phyloP scores from a whole-genome alignment of 1,139 yeast genomes.

The Sugiyamaella novakii region DNA sequence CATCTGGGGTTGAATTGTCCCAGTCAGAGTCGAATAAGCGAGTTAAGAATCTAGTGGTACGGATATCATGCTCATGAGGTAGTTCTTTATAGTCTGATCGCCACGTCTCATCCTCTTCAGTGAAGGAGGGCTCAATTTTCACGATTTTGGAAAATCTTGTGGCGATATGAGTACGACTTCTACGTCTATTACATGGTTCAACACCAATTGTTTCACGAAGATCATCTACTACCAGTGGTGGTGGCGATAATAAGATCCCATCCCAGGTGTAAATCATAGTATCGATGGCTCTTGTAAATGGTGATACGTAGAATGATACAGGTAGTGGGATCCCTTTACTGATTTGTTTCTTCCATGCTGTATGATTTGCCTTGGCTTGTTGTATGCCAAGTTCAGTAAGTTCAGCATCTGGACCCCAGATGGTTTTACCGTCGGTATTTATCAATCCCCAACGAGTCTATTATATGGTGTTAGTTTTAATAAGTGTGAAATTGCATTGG shows the following conservation, averaged over 20 bases:
- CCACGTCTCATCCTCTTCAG: slow-evolving; percentile 49
- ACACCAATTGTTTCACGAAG: slow-evolving; percentile 69
- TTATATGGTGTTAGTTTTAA: no score
- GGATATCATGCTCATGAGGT: slow-evolving; percentile 51
- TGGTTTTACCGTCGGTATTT: slow-evolving; percentile 53
- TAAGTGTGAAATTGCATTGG: no score
- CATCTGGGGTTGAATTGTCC: slow-evolving; percentile 30
- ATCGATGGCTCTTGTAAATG: slow-evolving; percentile 62
- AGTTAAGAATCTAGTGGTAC: slow-evolving; percentile 55
- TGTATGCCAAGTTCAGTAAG: slow-evolving; percentile 61
- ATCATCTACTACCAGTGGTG: slow-evolving; percentile 54
- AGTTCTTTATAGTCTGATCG: slow-evolving; percentile 49
- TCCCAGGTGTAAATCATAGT: slow-evolving; percentile 65
- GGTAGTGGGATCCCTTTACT: slow-evolving; percentile 58
- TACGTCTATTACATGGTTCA: slow-evolving; percentile 67
- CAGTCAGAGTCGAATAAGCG: slow-evolving; percentile 44
- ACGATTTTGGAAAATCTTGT: slow-evolving; percentile 47
- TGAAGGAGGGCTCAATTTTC: slow-evolving; percentile 37
- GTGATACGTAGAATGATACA: slow-evolving; percentile 58
- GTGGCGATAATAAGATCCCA: slow-evolving; percentile 38
- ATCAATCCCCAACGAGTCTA: slow-evolving; percentile 23
- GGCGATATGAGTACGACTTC: slow-evolving; percentile 45
- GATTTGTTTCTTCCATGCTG: slow-evolving; percentile 50
- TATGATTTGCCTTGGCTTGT: slow-evolving; percentile 52
- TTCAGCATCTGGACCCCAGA: slow-evolving; percentile 71